Evolutionary conservation across 352 stramenopile species (phyloP).

Genomic region (Detonula confervacea): DNA sequence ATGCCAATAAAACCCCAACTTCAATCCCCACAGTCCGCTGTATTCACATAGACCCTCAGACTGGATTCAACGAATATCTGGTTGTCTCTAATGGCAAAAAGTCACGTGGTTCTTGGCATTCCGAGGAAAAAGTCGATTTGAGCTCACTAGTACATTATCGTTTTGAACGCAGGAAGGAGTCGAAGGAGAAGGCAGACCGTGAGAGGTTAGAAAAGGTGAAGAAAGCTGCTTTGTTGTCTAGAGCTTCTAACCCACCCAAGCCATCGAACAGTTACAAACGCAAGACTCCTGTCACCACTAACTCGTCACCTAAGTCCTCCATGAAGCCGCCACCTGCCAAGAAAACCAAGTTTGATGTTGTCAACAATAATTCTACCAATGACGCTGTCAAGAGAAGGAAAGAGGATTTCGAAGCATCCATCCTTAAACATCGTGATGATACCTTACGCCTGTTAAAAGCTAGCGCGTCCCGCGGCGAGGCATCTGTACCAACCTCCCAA

Average conservation of each 20-base stretch:
- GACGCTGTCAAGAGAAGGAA: background rate
- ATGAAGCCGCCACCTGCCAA: conserved; percentile 16
- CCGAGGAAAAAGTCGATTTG: conserved; percentile 53
- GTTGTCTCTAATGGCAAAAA: conserved; percentile 49
- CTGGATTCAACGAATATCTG: conserved; percentile 63
- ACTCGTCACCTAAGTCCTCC: background rate
- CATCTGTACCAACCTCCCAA: conserved; percentile 22
- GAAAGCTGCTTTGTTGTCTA: conserved; percentile 8
- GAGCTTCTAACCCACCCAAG: background rate
- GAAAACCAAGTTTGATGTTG: conserved; percentile 6
- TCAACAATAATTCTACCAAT: background rate
- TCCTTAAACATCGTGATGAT: conserved; percentile 30
- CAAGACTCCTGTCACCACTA: background rate
- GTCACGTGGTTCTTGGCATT: conserved; percentile 40
- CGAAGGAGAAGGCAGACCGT: conserved; percentile 16
- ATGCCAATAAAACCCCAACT: conserved; percentile 14
- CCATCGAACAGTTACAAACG: background rate
- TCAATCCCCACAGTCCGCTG: conserved; percentile 29
- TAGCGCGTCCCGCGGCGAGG: conserved; percentile 41
- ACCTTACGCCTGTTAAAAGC: conserved; percentile 45
- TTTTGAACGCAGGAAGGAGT: conserved; percentile 36
- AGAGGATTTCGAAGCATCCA: conserved; percentile 16
- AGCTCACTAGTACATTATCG: conserved; percentile 40
- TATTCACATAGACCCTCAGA: conserved; percentile 45
- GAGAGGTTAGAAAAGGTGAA: conserved; percentile 5